A percentile compares a stretch with the other conserved stretches of the same genome.
phyloP scores from a whole-genome alignment of 2,329 filamentous ascomycete genomes.

The Cryphonectria japonica region DNA sequence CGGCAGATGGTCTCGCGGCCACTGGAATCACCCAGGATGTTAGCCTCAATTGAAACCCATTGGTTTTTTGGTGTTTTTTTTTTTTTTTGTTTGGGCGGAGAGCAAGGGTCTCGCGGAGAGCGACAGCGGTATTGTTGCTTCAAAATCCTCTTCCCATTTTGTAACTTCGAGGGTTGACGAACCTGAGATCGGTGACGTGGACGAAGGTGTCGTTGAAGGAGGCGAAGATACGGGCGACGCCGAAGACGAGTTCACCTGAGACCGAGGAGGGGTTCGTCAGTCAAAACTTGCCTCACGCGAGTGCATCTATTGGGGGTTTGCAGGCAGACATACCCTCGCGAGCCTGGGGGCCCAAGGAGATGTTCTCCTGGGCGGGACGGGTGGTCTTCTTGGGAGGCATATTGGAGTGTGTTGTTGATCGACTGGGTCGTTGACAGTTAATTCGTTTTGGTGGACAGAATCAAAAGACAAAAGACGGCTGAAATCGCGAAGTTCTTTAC shows the following conservation, averaged over 20 bases:
- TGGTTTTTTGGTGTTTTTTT: too few relatives aligned
- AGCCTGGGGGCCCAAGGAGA: constrained; percentile 95
- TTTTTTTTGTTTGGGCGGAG: not conserved
- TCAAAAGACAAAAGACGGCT: constrained; percentile 15
- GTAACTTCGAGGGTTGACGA: constrained; percentile 46
- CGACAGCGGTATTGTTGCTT: not conserved
- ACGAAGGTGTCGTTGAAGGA: constrained; percentile 95
- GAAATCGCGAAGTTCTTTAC: constrained; percentile 18
- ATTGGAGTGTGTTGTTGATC: constrained; percentile 48
- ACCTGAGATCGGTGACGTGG: constrained; percentile 99
- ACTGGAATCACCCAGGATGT: constrained; percentile 74
- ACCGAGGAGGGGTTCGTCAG: constrained; percentile 32
- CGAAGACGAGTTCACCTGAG: constrained; percentile 93
- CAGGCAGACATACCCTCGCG: constrained; percentile 74
- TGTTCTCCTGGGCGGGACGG: constrained; percentile 90
- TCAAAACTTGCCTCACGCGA: constrained; percentile 12
- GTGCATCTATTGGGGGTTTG: not conserved
- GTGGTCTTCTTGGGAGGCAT: constrained; percentile 89
- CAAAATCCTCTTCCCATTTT: constrained; percentile 18
- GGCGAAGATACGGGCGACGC: constrained; percentile 97
- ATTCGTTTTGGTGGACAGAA: constrained; percentile 20
- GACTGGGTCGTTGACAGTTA: constrained; percentile 32
- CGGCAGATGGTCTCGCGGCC: constrained; percentile 99
- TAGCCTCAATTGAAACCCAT: constrained; percentile 51
- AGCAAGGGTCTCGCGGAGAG: not conserved